These are phyloP conservation scores for Silene uniflora DNA, from an alignment of 148 eudicot genomes.

Conservation along the genomic window DNA sequence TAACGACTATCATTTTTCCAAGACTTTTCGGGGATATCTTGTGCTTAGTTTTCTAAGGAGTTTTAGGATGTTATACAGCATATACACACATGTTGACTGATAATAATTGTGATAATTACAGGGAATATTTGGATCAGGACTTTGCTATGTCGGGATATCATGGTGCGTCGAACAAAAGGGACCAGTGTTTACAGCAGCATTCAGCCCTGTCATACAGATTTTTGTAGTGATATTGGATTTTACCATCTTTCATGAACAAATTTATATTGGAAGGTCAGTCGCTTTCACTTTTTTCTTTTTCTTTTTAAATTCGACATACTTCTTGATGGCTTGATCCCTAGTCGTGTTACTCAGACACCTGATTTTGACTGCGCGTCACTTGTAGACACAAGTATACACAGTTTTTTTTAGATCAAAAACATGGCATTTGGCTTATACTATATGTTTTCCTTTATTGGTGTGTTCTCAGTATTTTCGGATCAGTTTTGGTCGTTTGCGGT, in stretches of 20 bases:
- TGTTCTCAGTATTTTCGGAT: slow-evolving; percentile 51
- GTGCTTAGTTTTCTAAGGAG: neutral
- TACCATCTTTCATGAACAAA: slow-evolving; percentile 48
- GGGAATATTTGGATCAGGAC: slow-evolving; percentile 66
- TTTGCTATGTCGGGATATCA: slow-evolving; percentile 66
- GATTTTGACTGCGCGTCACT: neutral
- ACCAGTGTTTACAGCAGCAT: slow-evolving; percentile 70
- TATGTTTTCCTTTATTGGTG: neutral
- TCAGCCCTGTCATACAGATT: slow-evolving; percentile 56
- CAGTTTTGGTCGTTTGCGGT: slow-evolving; percentile 42
- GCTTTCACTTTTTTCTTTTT: neutral
- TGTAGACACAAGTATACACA: too few species aligned
- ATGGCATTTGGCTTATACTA: neutral
- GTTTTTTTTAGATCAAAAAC: neutral
- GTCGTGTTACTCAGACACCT: neutral
- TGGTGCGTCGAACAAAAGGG: slow-evolving; percentile 79
- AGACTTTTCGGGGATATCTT: slow-evolving; percentile 1
- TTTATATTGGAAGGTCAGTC: slow-evolving; percentile 58
- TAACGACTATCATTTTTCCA: slow-evolving; percentile 17
- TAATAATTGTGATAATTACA: slow-evolving; percentile 18
- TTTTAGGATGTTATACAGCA: too few species aligned
- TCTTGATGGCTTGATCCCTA: neutral
- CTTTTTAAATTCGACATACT: neutral
- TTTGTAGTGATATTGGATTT: slow-evolving; percentile 44
- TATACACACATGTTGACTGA: neutral